Conservation (phyloP, 106 monocot species). For the Phalaenopsis aphrodite region DNA sequence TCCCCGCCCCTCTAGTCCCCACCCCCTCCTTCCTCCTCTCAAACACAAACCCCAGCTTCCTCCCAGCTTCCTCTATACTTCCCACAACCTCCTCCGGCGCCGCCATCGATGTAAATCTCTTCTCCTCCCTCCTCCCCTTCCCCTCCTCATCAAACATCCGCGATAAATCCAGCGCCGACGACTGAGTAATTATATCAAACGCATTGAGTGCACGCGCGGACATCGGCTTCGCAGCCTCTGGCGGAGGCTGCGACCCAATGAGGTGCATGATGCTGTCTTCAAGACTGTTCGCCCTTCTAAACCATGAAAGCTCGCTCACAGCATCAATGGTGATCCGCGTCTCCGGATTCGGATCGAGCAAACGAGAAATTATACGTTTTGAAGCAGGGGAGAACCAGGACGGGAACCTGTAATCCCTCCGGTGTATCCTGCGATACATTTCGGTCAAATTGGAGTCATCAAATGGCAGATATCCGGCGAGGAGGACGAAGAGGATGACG, state of each 20-base stretch:
- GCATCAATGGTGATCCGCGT: conserved; percentile 33
- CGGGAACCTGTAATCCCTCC: conserved; percentile 35
- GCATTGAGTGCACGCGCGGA: conserved; percentile 15
- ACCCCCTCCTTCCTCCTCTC: conserved; percentile 14
- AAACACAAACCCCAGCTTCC: conserved; percentile 18
- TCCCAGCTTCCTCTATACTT: conserved; percentile 12
- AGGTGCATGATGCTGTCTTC: background rate
- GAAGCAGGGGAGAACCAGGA: conserved; percentile 33
- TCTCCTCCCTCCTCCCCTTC: conserved; percentile 3
- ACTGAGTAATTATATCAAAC: conserved; percentile 30
- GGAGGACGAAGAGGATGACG: conserved; percentile 43
- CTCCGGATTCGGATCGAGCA: conserved; percentile 50
- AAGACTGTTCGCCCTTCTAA: conserved; percentile 16
- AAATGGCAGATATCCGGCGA: conserved; percentile 41
- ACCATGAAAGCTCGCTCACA: conserved; percentile 22
- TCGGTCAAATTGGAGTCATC: conserved; percentile 35
- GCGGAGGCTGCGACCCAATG: background rate
- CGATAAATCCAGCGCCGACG: conserved; percentile 23
- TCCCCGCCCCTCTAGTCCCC: background rate
- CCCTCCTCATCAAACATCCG: conserved; percentile 19
- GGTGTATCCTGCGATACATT: conserved; percentile 32
- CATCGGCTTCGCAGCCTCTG: conserved; percentile 7
- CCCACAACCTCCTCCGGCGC: conserved; percentile 12
- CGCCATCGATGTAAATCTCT: conserved; percentile 21
- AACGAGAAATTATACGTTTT: conserved; percentile 20